These are phyloP conservation scores for Solanum neorickii DNA, from an alignment of 257 asterid species.

Conservation along the genomic window DNA sequence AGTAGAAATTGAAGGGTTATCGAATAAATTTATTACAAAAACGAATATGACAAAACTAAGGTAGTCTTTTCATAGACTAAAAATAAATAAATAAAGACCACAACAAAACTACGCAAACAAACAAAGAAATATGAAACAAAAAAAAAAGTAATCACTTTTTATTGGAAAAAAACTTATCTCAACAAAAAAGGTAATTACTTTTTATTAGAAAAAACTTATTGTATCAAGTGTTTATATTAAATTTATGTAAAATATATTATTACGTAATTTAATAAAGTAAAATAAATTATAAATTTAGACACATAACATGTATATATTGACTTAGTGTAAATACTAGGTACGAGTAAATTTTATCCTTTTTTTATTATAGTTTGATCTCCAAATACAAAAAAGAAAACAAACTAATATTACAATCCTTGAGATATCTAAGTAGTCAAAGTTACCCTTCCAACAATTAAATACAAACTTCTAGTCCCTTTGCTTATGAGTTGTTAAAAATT, in stretches of 20 bases:
- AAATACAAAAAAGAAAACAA: not conserved
- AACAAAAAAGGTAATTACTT: no score
- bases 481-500: not conserved
- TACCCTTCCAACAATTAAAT: not conserved
- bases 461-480: not conserved
- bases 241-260: accelerated
- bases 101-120: not conserved
- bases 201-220: no score
- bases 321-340: no score
- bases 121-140: not conserved
- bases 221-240: no score
- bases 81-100: not conserved
- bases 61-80: not conserved
- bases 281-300: no score
- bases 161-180: no score
- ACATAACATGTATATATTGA: no score
- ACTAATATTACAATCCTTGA: not conserved
- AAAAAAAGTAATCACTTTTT: not conserved
- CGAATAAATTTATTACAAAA: not conserved
- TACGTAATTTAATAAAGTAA: no score
- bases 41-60: not conserved
- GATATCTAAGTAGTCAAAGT: not conserved
- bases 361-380: not conserved
- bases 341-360: not conserved
- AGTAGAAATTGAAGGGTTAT: not conserved